Percentiles rank a stretch among this genome's conserved stretches.
phyloP scores from a whole-genome alignment of 2,329 filamentous ascomycete species.

The Dactylonectria macrodidyma region DNA sequence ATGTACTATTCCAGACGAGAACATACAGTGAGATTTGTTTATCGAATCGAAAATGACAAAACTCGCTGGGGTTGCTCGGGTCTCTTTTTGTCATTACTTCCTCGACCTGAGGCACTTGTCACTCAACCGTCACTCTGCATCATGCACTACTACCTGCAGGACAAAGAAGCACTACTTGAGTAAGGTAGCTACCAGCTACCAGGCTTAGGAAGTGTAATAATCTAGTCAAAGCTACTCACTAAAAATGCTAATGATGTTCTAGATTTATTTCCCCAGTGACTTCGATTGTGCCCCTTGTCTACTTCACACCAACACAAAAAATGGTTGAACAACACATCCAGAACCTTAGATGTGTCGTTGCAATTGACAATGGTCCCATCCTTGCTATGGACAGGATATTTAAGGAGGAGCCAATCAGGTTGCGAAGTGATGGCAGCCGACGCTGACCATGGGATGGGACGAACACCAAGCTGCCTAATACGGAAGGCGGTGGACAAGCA shows the following conservation, averaged over 20 bases:
- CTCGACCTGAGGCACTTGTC: neutral
- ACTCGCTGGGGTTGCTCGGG: too few relatives aligned
- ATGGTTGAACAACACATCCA: too few relatives aligned
- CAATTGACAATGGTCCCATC: neutral
- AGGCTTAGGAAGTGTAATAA: too few relatives aligned
- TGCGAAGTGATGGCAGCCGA: conserved; percentile 22
- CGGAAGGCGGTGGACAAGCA: conserved; percentile 45
- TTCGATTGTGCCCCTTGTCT: too few relatives aligned
- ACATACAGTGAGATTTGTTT: neutral
- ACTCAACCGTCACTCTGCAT: neutral
- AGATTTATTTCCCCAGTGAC: too few relatives aligned
- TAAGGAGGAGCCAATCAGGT: conserved; percentile 36
- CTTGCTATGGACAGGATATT: neutral
- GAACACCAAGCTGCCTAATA: conserved; percentile 21
- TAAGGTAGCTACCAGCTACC: too few relatives aligned
- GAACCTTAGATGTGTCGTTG: too few relatives aligned
- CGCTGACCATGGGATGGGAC: conserved; percentile 15
- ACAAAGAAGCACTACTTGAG: neutral
- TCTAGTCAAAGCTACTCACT: too few relatives aligned
- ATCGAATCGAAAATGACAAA: neutral
- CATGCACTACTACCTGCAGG: neutral
- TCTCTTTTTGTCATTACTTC: neutral
- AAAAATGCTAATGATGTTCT: too few relatives aligned
- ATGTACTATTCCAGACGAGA: neutral
- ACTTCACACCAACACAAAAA: too few relatives aligned